Base-by-base conservation (phyloP, 257 asterid species). In the Fraxinus cuspidata region DNA sequence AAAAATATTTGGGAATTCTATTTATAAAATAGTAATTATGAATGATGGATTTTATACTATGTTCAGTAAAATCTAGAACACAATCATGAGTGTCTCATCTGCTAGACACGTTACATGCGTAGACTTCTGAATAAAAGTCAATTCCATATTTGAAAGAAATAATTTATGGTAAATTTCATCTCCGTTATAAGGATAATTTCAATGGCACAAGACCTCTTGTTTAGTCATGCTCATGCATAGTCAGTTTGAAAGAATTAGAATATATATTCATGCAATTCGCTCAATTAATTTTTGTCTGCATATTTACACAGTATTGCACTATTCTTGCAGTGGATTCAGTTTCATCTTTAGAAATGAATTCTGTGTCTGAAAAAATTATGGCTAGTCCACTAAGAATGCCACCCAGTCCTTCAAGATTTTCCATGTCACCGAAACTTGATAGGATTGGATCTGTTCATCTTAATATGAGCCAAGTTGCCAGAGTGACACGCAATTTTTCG, bases 401-500 rank as follows among this genome's bases (percentile, higher is more conserved):
- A 0, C 94, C 98, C n/a, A 92, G 98, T 82, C 98, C 97, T 69
- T 90, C 98, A 12, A 86, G 97, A 86, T 93, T 96, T 86, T 89
- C 97, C 76, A 88, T 88, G 94, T 92, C 99, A 12, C 98, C 97
- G 0, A 89, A 92, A 84, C 97, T 96, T 75, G 90, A 84, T 74
- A 86, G 97, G 85, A 85, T 92, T 78, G 98, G 97, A 74, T 92
- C 98, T 35, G 82, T 96, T 86, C 98, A 92, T 88, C 87, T 96
- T 70, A 89, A 68, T 80, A 83, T 96, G 89, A 77, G 67, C 85
- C 97, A 93, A 86, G 94, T 91, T 78, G 60, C 77, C 25, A 88
- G 81, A 85, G 97, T 89, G 2, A 96, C 99, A 10, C 85, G 87
- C 8, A 96, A 90, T 83, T 96, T 96, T 83, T 89, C 99, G 16